phyloP scores from a whole-genome alignment of 31 red algal genomes.

The Odonthalia washingtoniensis region DNA sequence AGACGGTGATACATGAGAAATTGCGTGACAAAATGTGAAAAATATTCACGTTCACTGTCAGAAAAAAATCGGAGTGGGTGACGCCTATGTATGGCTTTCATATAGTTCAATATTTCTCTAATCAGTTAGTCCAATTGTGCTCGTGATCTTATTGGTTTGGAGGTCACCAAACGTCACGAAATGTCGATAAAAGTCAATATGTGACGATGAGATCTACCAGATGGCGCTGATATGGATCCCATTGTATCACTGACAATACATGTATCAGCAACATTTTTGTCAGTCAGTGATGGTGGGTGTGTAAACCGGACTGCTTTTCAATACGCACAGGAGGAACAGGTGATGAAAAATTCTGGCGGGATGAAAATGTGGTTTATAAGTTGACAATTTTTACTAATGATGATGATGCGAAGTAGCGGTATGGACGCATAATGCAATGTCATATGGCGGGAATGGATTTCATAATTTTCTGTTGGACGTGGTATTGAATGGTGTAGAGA shows the following conservation, averaged over 20 bases:
- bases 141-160: no score
- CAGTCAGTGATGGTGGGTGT: not conserved
- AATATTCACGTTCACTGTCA: not conserved
- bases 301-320: not conserved
- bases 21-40: not conserved
- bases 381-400: not conserved
- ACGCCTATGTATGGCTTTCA: not conserved
- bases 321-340: not conserved
- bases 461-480: no score
- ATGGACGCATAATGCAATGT: not conserved
- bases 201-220: not conserved
- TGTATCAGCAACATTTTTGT: not conserved
- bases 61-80: not conserved
- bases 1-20: not conserved
- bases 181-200: not conserved
- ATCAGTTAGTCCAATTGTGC: not conserved
- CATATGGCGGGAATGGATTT: no score
- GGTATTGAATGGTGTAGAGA: no score
- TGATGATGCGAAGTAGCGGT: not conserved
- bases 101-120: not conserved
- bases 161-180: not conserved
- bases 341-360: not conserved
- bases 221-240: no score
- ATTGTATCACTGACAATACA: not conserved
- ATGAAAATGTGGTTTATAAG: not conserved